A percentile compares a stretch with the other conserved stretches of the same genome.
Conservation (phyloP, 768 basidiomycete genomes). For the Lactarius quietus region DNA sequence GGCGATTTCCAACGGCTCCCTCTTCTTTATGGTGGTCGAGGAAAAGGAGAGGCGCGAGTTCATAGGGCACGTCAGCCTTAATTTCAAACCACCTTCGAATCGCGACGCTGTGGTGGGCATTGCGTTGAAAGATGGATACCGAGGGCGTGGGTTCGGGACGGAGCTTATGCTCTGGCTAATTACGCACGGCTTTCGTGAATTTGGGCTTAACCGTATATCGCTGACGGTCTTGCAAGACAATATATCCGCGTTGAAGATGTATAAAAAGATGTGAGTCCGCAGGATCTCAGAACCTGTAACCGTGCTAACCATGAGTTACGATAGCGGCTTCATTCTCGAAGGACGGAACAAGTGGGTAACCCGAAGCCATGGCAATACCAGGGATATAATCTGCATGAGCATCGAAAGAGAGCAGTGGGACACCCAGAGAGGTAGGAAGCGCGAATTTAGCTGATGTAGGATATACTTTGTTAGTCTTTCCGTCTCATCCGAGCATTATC, state of each 20-base stretch:
- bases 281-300: neutral
- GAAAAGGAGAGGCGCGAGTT: constrained; percentile 33
- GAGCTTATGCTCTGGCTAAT: constrained; percentile 41
- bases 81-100: constrained; percentile 30
- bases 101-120: constrained; percentile 36
- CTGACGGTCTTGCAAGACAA: constrained; percentile 41
- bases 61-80: constrained; percentile 34
- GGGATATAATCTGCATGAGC: constrained; percentile 17
- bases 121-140: constrained; percentile 33
- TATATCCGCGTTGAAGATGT: constrained; percentile 38
- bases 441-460: constrained; percentile 3
- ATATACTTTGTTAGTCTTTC: neutral
- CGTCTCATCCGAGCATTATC: neutral
- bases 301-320: neutral
- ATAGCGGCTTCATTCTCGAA: constrained; percentile 22
- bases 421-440: constrained; percentile 3
- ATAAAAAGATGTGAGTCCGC: constrained; percentile 40
- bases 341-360: constrained; percentile 1
- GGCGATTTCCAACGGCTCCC: neutral
- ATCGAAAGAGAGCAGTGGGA: constrained; percentile 24
- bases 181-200: constrained; percentile 39
- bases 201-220: constrained; percentile 42
- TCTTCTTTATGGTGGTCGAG: constrained; percentile 33
- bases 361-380: neutral
- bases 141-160: constrained; percentile 42